Base-by-base conservation (phyloP, 768 basidiomycete species). In the Krasilnikovozyma curviuscula region DNA sequence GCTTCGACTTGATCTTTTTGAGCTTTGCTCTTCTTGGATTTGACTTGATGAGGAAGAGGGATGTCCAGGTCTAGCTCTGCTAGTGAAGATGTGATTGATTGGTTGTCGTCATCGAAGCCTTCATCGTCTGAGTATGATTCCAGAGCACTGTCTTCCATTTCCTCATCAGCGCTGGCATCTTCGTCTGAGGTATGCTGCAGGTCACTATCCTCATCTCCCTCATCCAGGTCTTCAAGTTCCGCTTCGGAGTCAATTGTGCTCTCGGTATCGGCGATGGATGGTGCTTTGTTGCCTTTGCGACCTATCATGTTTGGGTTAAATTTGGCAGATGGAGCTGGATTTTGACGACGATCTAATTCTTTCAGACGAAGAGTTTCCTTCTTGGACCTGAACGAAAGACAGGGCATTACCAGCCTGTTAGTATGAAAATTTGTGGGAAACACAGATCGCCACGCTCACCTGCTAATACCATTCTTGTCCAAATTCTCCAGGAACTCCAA, bases 251-350 rank as follows among this genome's bases (percentile, higher is more conserved):
- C 45, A 21, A 46, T 18, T 25, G 45, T 46, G 25, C 35, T 38
- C 7, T 38, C 24, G 45, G 45, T 46, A 27, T 49, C 48, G 41
- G 48, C 48, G 23, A 49, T 27, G 3, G 48, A 49, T 9, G 48
- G 48, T 2, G 39, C n/a, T 41, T 27, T 41, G 48, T 13, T 38
- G 48, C 31, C 39, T 41, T 8, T n/a, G n/a, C n/a, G n/a, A n/a
- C n/a, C n/a, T n/a, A n/a, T n/a, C n/a, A n/a, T n/a, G n/a, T n/a
- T n/a, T n/a, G n/a, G n/a, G 40, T 38, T 12, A 24, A 24, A 34
- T 49, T 49, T 9, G 48, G 48, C 1, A 49, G 48, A 34, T 40
- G 48, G 39, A 42, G 41, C 24, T 49, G 48, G 18, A 32, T 30
- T 24, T 49, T 49, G 21, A 34, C 27, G 25, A 49, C 28, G 6